These are phyloP conservation scores for Penicillium alfredii DNA, from an alignment of 495 filamentous ascomycete species.

Conservation along the genomic window DNA sequence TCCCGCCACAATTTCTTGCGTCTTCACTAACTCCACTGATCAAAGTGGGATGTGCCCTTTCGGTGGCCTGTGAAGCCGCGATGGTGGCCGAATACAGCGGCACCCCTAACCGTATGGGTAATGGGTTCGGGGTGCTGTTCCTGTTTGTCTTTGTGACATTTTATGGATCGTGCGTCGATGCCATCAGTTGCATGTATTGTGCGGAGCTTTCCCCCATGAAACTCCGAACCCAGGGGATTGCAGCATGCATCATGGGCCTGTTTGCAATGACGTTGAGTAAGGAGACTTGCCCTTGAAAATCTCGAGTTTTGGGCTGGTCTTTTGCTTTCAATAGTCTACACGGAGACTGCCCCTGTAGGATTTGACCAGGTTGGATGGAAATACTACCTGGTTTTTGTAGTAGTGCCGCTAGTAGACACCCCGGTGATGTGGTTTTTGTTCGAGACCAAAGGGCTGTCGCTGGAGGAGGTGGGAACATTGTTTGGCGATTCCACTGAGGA, in stretches of 20 bases:
- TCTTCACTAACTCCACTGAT: too few species aligned
- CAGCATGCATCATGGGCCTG: background rate
- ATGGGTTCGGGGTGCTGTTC: conserved; percentile 7
- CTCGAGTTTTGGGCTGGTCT: background rate
- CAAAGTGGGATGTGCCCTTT: background rate
- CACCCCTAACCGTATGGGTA: conserved; percentile 10
- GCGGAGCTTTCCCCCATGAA: conserved; percentile 12
- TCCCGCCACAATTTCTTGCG: too few species aligned
- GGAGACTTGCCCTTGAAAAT: too few species aligned
- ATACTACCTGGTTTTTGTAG: conserved; percentile 23
- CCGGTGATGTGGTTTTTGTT: conserved; percentile 8
- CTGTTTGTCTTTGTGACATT: conserved; percentile 6
- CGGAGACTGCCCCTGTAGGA: conserved; percentile 7
- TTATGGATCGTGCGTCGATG: conserved; percentile 4
- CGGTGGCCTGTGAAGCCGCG: background rate
- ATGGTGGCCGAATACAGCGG: conserved; percentile 11
- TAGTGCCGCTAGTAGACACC: conserved; percentile 8
- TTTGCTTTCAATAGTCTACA: background rate
- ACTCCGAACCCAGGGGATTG: background rate
- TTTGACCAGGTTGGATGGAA: conserved; percentile 20
- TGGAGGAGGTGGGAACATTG: conserved; percentile 16
- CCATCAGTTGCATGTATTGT: conserved; percentile 6
- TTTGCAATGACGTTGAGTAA: background rate
- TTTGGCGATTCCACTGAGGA: too few species aligned
- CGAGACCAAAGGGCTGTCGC: conserved; percentile 16